Base-by-base conservation (phyloP, 1,284 basidiomycete genomes). In the Ustilago esculenta region DNA sequence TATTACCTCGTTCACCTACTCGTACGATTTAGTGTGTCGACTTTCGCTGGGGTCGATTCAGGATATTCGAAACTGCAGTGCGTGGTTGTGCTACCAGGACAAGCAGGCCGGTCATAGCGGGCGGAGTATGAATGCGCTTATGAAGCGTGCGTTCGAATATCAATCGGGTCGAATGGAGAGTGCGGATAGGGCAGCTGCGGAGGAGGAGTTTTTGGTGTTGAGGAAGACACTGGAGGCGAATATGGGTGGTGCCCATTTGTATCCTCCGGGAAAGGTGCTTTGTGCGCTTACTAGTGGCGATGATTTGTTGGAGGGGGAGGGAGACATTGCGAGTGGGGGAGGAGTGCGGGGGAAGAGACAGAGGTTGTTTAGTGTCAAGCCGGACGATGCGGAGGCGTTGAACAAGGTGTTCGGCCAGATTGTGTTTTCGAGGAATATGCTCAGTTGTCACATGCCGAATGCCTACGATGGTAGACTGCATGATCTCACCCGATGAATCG, bases 201-300 rank as follows among this genome's bases (percentile, higher is more conserved):
- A 77, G 30, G 32, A 45, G 15, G 73, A 70, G n/a, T 61, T 75
- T 76, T 83, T 92, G 27, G 86, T 90, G 0, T 86, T 90, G 34
- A 86, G 91, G 25, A 91, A 90, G 84, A 91, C 90, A 4, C 85
- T 92, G 0, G 90, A 92, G 80, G 91, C 90, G 23, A 92, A 90
- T 66, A 92, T 92, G 91, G 87, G 87, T 47, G 87, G 86, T 83
- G 84, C 87, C 7, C 86, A 89, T 73, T 85, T 91, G 75, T 92
- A 87, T 73, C 91, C 91, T 4, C 89, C 91, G 0, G 91, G 91
- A 1, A 86, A 88, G 6, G 87, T 92, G 10, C 84, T 91, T 30
- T 92, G 90, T 89, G 89, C 88, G 5, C 84, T 92, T 73, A 86
- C 88, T 49, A 87, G 90, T 50, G 86, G 86, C 25, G 89, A 90